Conservation (phyloP, 345 rosid species). For the Syzygium aqueum region DNA sequence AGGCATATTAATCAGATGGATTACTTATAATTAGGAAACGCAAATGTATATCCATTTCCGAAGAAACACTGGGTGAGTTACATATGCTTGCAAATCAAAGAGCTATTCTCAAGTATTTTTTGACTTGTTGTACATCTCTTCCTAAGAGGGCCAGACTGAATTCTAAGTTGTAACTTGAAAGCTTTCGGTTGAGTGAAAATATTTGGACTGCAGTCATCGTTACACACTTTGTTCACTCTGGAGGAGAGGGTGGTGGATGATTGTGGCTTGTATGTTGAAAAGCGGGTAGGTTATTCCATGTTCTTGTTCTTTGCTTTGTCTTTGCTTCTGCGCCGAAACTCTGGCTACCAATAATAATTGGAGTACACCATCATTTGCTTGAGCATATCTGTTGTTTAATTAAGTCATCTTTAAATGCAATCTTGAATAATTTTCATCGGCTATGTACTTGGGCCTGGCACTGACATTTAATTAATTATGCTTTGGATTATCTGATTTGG, state of each 20-base stretch:
- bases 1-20: not conserved
- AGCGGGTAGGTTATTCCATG: not conserved
- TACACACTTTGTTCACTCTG: not conserved
- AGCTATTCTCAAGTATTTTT: not conserved
- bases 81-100: not conserved
- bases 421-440: not conserved
- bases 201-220: not conserved
- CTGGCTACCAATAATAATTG: not conserved
- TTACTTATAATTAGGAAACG: not conserved
- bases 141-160: not conserved
- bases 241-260: not conserved
- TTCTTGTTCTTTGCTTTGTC: not conserved
- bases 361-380: not conserved
- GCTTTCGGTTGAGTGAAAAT: not conserved
- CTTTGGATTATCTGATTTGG: not conserved
- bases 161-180: not conserved
- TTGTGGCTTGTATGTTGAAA: not conserved
- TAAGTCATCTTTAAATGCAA: not conserved
- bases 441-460: not conserved
- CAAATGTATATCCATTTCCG: not conserved
- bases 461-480: not conserved
- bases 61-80: not conserved
- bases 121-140: not conserved
- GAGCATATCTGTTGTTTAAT: not conserved
- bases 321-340: not conserved